These are phyloP conservation scores for Nakazawaea peltata DNA, from an alignment of 805 yeast species.

Conservation along the genomic window DNA sequence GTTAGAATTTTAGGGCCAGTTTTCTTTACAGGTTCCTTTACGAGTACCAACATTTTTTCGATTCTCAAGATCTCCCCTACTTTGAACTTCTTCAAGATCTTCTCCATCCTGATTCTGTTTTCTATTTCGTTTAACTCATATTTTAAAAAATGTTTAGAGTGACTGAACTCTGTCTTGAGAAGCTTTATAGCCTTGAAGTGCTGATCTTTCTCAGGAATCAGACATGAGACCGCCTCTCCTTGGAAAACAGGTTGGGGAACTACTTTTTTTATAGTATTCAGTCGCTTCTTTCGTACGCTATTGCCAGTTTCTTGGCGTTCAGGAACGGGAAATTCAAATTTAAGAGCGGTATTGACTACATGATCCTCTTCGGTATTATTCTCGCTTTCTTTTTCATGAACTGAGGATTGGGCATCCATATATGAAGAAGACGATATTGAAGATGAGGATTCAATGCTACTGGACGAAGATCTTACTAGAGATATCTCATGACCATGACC, in stretches of 20 bases:
- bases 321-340: too few species aligned
- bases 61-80: constrained; percentile 58
- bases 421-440: too few species aligned
- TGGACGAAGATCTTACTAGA: too few species aligned
- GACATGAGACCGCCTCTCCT: constrained; percentile 1
- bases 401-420: too few species aligned
- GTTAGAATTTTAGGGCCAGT: constrained; percentile 23
- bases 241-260: constrained; percentile 6
- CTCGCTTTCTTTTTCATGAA: too few species aligned
- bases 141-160: constrained; percentile 13
- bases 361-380: too few species aligned
- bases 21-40: constrained; percentile 28
- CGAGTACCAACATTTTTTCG: constrained; percentile 64
- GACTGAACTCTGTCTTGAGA: constrained; percentile 17
- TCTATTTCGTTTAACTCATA: constrained; percentile 13
- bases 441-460: too few species aligned
- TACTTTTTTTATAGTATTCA: constrained; percentile 1
- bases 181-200: constrained; percentile 14
- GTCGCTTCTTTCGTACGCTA: background rate
- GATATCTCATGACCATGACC: too few species aligned
- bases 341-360: too few species aligned
- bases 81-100: constrained; percentile 24
- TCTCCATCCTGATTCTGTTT: constrained; percentile 16
- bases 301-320: background rate
- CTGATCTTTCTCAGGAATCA: constrained; percentile 14